Base-by-base conservation (phyloP, 2,329 filamentous ascomycete species). In the Paracorniculantispora psalliotae region DNA sequence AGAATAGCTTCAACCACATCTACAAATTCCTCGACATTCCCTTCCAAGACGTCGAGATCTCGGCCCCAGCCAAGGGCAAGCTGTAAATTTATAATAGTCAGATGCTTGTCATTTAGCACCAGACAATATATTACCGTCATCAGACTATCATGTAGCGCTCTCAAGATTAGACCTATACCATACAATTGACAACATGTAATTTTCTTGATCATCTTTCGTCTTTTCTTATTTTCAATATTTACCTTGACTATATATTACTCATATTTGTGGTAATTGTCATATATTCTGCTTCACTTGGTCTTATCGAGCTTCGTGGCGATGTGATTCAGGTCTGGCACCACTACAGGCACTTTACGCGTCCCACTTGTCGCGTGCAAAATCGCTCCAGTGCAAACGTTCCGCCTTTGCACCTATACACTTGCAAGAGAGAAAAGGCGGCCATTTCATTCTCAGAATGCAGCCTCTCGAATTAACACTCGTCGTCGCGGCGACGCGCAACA, bases 401-500 rank as follows among this genome's bases (percentile, higher is more conserved):
- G 35, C 25, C 15, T 37, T 39, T 7, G 9, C 26, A 17, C 21
- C 7, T 26, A 8, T 21, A 39, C 17, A 51, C 15, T n/a, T 8
- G 15, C 37, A 19, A 39, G 19, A 21, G 4, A 23, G 19, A 44
- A 25, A 44, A 19, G 7, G 8, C 25, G n/a, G 15, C 13, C 10
- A 39, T 23, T 35, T 41, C 25, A 35, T 23, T 41, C 35, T 26
- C n/a, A 54, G 37, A 46, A 75, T 75, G 73, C 67, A 72, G 60
- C 67, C 73, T 50, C 70, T 77, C 56, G 87, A 91, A 64, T 78
- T 97, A 57, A 97, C 91, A n/a, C 83, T 97, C 67, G 89, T 97
- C 72, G 91, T 97, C 67, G 93, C 91, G n/a, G 88, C 92, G 19
- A 96, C 92, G n/a, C 87, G 88, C 55, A 84, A 80, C 67, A 90